Evolutionary conservation across 2,329 filamentous ascomycete species (phyloP).

Genomic region (Fusarium agapanthi): DNA sequence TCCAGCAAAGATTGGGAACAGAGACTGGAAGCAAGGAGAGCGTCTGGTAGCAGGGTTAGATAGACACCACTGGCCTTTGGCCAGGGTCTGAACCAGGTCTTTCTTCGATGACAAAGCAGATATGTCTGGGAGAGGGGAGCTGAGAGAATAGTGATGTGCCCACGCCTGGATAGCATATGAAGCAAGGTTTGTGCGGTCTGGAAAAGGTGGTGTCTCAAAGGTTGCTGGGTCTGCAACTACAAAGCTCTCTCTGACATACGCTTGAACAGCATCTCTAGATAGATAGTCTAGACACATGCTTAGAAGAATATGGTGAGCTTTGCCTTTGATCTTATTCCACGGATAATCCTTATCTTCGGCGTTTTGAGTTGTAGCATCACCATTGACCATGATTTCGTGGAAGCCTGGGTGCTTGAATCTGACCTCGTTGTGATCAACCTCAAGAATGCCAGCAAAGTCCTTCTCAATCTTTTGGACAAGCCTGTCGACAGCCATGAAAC

Average conservation of each 20-base stretch:
- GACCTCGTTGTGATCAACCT: background rate
- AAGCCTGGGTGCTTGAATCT: background rate
- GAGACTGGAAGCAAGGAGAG: background rate
- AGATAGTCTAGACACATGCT: background rate
- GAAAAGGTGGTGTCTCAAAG: background rate
- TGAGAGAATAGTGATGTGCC: background rate
- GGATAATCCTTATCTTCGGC: accelerated
- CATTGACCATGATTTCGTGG: background rate
- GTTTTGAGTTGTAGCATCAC: accelerated
- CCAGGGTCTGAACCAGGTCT: background rate
- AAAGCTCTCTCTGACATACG: background rate
- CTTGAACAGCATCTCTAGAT: background rate
- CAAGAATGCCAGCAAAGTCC: background rate
- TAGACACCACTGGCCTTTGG: background rate
- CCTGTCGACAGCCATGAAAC: background rate
- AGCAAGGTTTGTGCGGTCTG: background rate
- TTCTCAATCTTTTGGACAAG: background rate
- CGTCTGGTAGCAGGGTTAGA: background rate
- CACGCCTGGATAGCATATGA: slow-evolving; percentile 11
- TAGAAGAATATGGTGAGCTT: background rate
- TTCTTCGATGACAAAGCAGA: background rate
- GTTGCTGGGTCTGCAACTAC: background rate
- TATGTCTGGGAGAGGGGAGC: background rate
- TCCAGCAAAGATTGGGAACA: background rate
- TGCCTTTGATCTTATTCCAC: background rate